A percentile compares a stretch with the other conserved stretches of the same genome.
Conservation (phyloP, 108 stramenopile species). For the Nannochloropsis gaditana region DNA sequence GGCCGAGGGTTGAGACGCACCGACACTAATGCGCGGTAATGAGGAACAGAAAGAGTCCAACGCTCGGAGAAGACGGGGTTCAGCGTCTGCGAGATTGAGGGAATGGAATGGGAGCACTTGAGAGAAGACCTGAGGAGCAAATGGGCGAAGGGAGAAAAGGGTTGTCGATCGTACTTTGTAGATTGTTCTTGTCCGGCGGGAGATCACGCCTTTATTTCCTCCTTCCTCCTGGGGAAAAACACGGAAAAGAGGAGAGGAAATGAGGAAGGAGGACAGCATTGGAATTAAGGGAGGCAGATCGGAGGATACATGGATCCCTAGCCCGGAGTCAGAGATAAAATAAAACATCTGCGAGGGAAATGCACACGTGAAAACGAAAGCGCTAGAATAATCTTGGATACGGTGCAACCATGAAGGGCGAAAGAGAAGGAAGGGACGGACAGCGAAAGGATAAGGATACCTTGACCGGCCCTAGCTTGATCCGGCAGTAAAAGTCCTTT, state of each 20-base stretch:
- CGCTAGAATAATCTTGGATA: too few species aligned
- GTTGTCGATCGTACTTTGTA: background rate
- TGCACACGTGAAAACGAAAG: too few species aligned
- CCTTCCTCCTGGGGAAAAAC: background rate
- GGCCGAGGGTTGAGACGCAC: background rate
- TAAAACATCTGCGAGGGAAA: too few species aligned
- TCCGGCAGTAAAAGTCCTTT: background rate
- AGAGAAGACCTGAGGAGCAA: background rate
- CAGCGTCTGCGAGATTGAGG: background rate
- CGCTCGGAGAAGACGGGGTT: background rate
- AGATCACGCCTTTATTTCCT: background rate
- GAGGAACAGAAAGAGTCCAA: background rate
- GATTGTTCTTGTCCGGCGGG: background rate
- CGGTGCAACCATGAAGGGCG: background rate
- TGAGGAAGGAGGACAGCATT: background rate
- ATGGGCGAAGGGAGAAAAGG: background rate
- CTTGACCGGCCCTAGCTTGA: background rate
- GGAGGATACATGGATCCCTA: background rate
- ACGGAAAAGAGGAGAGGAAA: too few species aligned
- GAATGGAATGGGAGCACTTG: background rate
- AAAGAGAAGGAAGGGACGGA: background rate
- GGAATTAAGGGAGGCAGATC: background rate
- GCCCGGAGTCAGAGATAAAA: too few species aligned
- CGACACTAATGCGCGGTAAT: background rate
- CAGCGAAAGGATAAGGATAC: background rate